Percentiles rank a stretch among this genome's conserved stretches.
phyloP scores from a whole-genome alignment of 2,329 filamentous ascomycete genomes.

The Fusarium setosum region DNA sequence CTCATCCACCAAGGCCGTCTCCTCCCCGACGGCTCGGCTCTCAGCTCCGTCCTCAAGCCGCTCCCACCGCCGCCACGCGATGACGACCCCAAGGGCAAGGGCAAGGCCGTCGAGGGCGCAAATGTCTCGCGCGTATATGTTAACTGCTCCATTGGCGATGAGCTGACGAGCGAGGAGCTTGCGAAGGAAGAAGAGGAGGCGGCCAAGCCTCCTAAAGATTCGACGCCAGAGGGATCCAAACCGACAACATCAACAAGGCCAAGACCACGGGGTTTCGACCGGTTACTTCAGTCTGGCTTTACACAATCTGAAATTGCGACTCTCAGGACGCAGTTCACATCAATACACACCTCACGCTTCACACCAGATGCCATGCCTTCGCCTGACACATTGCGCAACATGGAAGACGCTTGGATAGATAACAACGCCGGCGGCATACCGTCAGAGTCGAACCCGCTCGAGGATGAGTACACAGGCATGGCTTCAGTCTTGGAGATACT shows the following conservation, averaged over 20 bases:
- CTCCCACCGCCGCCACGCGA: constrained; percentile 63
- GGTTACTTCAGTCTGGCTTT: constrained; percentile 84
- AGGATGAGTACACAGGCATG: constrained; percentile 63
- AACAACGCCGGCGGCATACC: constrained; percentile 62
- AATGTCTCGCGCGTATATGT: constrained; percentile 78
- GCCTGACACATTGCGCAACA: constrained; percentile 76
- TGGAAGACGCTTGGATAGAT: constrained; percentile 95
- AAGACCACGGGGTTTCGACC: constrained; percentile 81
- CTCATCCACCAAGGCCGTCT: constrained; percentile 92
- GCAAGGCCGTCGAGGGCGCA: constrained; percentile 71
- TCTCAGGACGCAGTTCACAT: constrained; percentile 88
- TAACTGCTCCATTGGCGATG: constrained; percentile 90
- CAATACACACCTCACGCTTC: constrained; percentile 83
- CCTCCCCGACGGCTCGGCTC: constrained; percentile 77
- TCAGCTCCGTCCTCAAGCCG: constrained; percentile 75
- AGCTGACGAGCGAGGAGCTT: constrained; percentile 76
- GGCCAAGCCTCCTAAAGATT: constrained; percentile 50
- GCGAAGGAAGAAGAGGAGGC: constrained; percentile 69
- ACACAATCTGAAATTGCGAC: constrained; percentile 84
- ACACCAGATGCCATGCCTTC: constrained; percentile 92
- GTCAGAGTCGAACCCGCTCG: constrained; percentile 50
- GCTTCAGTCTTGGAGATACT: constrained; percentile 79
- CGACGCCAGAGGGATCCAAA: constrained; percentile 59
- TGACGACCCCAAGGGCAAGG: constrained; percentile 53
- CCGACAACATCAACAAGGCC: constrained; percentile 45